Percentiles rank a stretch among this genome's conserved stretches.
Conservation (phyloP, 2,329 filamentous ascomycete genomes). For the Didymellaceae sp. region DNA sequence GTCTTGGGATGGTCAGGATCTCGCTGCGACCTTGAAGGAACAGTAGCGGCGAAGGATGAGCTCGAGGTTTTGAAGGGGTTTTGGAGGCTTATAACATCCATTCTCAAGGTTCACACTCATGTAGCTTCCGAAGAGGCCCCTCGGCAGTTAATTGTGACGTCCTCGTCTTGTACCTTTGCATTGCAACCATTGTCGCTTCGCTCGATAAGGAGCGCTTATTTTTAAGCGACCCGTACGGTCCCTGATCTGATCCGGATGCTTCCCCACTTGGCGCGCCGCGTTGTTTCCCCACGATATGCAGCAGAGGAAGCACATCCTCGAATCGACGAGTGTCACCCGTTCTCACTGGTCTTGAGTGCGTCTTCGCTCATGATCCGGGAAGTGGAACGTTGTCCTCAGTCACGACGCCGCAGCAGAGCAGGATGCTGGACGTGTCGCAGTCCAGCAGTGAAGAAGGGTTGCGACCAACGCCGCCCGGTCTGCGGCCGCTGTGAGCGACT, state of each 20-base stretch:
- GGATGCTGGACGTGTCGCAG: constrained; percentile 26
- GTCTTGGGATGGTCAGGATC: neutral
- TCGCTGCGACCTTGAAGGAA: too few species aligned
- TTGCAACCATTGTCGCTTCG: neutral
- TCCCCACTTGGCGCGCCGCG: neutral
- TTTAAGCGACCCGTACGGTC: constrained; percentile 1
- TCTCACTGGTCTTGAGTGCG: neutral
- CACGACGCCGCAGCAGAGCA: constrained; percentile 12
- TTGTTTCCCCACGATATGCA: neutral
- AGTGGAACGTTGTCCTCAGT: neutral
- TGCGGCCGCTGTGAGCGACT: constrained; percentile 20
- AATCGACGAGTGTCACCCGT: neutral
- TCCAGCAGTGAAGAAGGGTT: constrained; percentile 23
- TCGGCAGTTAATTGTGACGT: too few species aligned
- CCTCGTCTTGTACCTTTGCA: constrained; percentile 5
- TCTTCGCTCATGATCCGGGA: constrained; percentile 5
- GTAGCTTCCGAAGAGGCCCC: too few species aligned
- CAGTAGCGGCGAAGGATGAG: too few species aligned
- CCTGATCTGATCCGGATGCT: neutral
- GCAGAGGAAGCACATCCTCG: neutral
- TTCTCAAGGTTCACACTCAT: too few species aligned
- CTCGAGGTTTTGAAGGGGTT: too few species aligned
- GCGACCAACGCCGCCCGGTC: constrained; percentile 20
- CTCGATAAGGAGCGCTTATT: constrained; percentile 11
- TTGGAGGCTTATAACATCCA: too few species aligned